A percentile compares a stretch with the other conserved stretches of the same genome.
Conservation (phyloP, 129 eudicot genomes). For the Deinandra increscens region DNA sequence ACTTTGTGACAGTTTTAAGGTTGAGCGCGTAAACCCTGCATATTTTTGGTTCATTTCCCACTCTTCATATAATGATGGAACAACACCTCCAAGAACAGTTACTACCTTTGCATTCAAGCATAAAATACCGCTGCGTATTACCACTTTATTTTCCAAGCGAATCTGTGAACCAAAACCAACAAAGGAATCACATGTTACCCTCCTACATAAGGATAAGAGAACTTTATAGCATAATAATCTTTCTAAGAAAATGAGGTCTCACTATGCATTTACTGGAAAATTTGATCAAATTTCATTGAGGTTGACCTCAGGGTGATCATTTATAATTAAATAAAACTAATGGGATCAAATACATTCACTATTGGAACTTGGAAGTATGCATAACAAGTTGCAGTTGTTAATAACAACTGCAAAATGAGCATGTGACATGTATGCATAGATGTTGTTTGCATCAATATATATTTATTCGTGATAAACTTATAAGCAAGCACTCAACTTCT, state of each 20-base stretch:
- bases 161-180: slow-evolving; percentile 49
- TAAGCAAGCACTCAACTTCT: background rate
- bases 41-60: slow-evolving; percentile 92
- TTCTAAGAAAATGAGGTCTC: slow-evolving; percentile 8
- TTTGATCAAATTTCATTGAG: background rate
- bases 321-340: background rate
- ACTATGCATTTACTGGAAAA: background rate
- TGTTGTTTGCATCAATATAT: background rate
- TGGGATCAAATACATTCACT: background rate
- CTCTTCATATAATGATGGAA: slow-evolving; percentile 81
- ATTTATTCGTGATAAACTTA: background rate
- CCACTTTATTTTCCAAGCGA: slow-evolving; percentile 62
- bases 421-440: background rate
- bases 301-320: background rate
- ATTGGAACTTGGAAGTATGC: background rate
- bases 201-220: background rate
- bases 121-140: slow-evolving; percentile 55
- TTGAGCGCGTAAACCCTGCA: slow-evolving; percentile 66
- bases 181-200: slow-evolving; percentile 20
- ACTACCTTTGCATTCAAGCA: slow-evolving; percentile 62
- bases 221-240: background rate
- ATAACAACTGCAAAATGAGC: background rate
- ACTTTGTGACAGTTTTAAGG: slow-evolving; percentile 39
- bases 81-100: slow-evolving; percentile 77
- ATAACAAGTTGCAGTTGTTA: too few species aligned